Evolutionary conservation across 2,329 filamentous ascomycete species (phyloP), one percentile per base, ranked within the genome.

Genomic region (Juglanconis oblonga): DNA sequence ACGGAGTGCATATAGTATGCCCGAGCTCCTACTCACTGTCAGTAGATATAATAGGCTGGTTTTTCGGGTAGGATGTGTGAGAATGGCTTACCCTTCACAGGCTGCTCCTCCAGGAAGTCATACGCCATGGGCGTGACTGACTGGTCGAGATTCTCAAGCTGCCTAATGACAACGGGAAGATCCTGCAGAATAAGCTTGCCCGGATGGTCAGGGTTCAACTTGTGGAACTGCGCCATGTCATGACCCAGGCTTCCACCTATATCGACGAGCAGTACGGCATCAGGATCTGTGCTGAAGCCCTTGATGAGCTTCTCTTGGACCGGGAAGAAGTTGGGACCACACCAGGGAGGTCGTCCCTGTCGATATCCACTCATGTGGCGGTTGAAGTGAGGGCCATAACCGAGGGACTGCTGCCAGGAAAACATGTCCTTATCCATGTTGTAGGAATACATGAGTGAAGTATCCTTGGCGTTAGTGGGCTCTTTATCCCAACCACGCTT

Each of bases 171-270:
- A 5, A 44, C 17, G 1, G 55, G 59, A 29, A 62, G 58, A 33
- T 68, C 65, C 40, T 68, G 61, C 7, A 68, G 61, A 14, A 67
- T 59, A 9, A 69, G 59, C 51, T 61, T 63, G 7, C 67, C 67
- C 6, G 62, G 58, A 5, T 62, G 55, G 32, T 58, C 50, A 4
- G 66, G 65, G 42, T 61, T 65, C 35, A 60, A 47, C 7, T 58
- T 36, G 29, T 64, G 55, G 32, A 75, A 74, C 36, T 71, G 70
- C 13, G 66, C 66, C 4, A 76, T 58, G 51, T 76, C 72, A 50
- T 76, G 72, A 0, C 75, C 74, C 3, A 72, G 57, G 3, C 68
- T 68, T 5, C 75, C 74, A 35, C 69, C 74, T 8, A 76, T 62
- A 45, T 77, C 75, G 1, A 76, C 71, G 3, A 77, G 59, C 1